Evolutionary conservation across 2,329 filamentous ascomycete genomes (phyloP), one percentile per base, ranked within the genome.

Genomic region (Apiospora saccharicola): DNA sequence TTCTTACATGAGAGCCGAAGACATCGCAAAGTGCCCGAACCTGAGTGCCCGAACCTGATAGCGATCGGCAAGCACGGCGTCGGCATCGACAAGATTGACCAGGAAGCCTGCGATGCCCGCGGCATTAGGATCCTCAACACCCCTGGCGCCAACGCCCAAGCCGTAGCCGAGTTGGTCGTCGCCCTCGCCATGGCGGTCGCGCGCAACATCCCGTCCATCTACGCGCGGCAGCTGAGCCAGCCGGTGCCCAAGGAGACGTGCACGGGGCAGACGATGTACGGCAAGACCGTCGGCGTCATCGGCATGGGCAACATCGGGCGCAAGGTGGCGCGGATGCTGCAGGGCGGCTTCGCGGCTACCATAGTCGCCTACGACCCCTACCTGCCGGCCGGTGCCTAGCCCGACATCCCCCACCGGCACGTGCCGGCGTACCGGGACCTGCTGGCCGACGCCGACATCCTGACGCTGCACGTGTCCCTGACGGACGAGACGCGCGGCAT

Each of bases 291-390:
- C 8, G 91, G 91, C 0, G 91, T 93, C 67, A 78, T 93, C 53
- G 91, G 91, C 4, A 92, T 93, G 90, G 91, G 91, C 30, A 90
- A 91, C 0, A 93, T 93, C 73, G 91, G 91, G 7, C 83, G 89
- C 34, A 91, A 92, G 75, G 79, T 93, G 75, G 90, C 88, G 84
- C 73, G 79, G 82, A 87, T 84, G 78, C 91, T 92, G 79, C 89
- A 88, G 2, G 86, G 88, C 71, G 89, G 85, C 1, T 92, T 93
- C 78, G 89, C 87, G 10, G 91, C 93, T 89, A 86, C 83, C 0
- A 76, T 84, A 0, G 70, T 83, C 5, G 82, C 81, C 0, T 84
- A 80, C 61, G 82, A 84, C 72, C 80, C 81, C 0, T 83, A 79
- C 71, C 72, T 81, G 26, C 79, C 80, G 0, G 74, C 74, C 0